Evolutionary conservation across 768 basidiomycete genomes (phyloP).

Genomic region (Xanthoconium purpureum): DNA sequence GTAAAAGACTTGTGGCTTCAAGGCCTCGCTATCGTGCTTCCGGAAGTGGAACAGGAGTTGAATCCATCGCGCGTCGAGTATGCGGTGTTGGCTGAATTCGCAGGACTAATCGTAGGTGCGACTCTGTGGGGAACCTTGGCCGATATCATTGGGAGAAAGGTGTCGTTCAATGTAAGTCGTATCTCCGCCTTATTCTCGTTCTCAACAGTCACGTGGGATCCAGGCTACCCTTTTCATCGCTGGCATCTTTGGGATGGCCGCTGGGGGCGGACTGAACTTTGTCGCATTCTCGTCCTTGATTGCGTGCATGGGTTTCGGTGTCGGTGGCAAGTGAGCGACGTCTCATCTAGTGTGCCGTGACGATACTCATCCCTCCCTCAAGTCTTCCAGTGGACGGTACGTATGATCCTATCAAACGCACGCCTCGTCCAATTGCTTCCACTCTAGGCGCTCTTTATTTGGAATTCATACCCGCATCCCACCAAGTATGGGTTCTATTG

Average conservation of each 20-base stretch:
- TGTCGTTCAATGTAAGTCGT: conserved; percentile 40
- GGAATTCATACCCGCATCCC: conserved; percentile 42
- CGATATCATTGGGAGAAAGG: conserved; percentile 45
- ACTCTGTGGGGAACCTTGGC: conserved; percentile 48
- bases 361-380: conserved; percentile 11
- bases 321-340: conserved; percentile 48
- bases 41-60: conserved; percentile 42
- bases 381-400: conserved; percentile 48
- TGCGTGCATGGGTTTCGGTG: conserved; percentile 47
- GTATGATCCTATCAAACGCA: conserved; percentile 2
- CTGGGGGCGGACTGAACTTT: conserved; percentile 46
- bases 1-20: conserved; percentile 40
- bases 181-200: not conserved
- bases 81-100: conserved; percentile 45
- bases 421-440: not conserved
- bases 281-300: conserved; percentile 43
- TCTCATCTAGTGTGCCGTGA: conserved; percentile 8
- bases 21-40: conserved; percentile 45
- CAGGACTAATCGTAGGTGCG: conserved; percentile 49
- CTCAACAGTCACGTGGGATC: not conserved
- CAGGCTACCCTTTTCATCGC: conserved; percentile 36
- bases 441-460: conserved; percentile 42
- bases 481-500: conserved; percentile 29
- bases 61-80: conserved; percentile 43
- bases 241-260: conserved; percentile 50